Conservation (phyloP, 129 eudicot species). For the Cynara cardunculus region DNA sequence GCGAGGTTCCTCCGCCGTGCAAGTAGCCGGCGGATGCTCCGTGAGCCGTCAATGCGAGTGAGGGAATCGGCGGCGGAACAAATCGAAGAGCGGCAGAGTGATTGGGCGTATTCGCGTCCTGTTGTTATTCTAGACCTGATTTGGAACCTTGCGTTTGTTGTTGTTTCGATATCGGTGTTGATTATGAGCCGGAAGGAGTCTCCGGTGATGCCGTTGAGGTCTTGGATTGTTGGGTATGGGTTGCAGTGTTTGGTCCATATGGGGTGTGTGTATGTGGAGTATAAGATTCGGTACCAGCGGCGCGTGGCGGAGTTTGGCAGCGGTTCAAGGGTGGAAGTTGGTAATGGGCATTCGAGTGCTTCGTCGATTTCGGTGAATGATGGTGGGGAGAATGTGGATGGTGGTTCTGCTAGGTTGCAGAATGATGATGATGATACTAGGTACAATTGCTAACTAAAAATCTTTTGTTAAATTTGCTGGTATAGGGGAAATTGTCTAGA, state of each 20-base stretch:
- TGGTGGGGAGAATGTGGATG: conserved; percentile 24
- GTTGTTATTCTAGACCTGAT: conserved; percentile 49
- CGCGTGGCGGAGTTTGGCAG: background rate
- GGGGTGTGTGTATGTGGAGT: conserved; percentile 66
- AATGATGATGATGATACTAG: conserved; percentile 45
- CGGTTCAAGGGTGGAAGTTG: conserved; percentile 11
- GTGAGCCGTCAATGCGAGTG: conserved; percentile 70
- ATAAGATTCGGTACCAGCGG: conserved; percentile 29
- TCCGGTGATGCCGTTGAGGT: conserved; percentile 54
- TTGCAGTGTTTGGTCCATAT: conserved; percentile 64
- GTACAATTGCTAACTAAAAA: conserved; percentile 25
- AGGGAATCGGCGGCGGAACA: conserved; percentile 67
- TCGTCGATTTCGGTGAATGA: conserved; percentile 56
- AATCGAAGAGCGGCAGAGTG: conserved; percentile 67
- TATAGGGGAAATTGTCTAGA: background rate
- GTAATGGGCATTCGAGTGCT: conserved; percentile 23
- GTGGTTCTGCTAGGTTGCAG: conserved; percentile 19
- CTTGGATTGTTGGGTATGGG: conserved; percentile 62
- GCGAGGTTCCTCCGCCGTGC: conserved; percentile 66
- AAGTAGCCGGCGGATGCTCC: conserved; percentile 55
- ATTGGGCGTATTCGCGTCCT: conserved; percentile 75
- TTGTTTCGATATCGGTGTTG: conserved; percentile 39
- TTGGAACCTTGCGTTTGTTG: conserved; percentile 55
- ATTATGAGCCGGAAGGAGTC: conserved; percentile 37
- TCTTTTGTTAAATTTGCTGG: too few relatives aligned